Base-by-base conservation (phyloP, 192 early-diverging fungal genomes). In the Helicostylum pulchrum region DNA sequence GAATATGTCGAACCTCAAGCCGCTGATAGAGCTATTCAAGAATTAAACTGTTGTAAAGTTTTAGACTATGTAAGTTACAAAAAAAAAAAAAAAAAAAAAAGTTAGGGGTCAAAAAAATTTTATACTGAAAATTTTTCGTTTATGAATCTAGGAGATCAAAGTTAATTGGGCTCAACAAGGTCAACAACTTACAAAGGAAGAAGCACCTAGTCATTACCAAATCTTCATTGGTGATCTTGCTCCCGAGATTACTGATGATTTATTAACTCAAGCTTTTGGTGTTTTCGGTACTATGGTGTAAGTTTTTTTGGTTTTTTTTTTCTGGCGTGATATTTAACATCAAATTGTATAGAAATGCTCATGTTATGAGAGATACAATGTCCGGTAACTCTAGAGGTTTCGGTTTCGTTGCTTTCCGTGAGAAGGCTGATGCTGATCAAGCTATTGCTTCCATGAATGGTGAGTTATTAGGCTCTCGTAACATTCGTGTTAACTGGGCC, bases 211-310 rank as follows among this genome's bases (percentile, higher is more conserved):
- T 43, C 93, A 95, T 67, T 88, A 79, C 60, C 93, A 93, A 53
- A 84, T 95, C 31, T 96, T 96, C 78, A 90, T 96, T 63, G 94
- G 94, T 57, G 94, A 96, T 56, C 76, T 96, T 61, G 90, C 89
- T 64, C 80, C 94, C 4, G 94, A 94, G 68, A 88, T 96, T 48
- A 94, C 84, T 54, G 92, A 94, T 65, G 83, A 88, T 55, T 73
- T 88, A 34, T 79, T 96, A 50, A 78, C 80, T 39, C 89, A 89
- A 64, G 91, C 93, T 20, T 96, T 96, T 61, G 62, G 73, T 44
- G 80, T 70, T 31, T 92, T 91, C 71, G 84, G 87, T 11, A 74
- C 71, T 12, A 79, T 90, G 75, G 86, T 86, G 89, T 90, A 78
- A 62, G 89, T 82, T 17, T 17, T 19, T 20, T 17, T 39, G 0